A percentile compares a stretch with the other conserved stretches of the same genome.
These are phyloP conservation scores for Fremontodendron californicum DNA, from an alignment of 345 rosid species.

Conservation along the genomic window DNA sequence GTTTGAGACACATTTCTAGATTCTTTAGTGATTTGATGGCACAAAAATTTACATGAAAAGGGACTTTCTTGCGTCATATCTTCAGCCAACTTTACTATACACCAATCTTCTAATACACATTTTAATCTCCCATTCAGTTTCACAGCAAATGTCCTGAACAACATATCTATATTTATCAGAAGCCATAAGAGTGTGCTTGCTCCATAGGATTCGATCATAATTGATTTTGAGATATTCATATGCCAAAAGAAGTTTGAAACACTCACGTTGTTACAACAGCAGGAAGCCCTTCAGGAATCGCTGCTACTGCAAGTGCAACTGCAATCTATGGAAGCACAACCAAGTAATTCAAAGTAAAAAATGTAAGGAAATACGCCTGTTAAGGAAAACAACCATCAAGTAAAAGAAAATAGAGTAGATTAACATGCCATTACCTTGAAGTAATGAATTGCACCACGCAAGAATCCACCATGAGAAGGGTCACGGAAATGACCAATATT, in stretches of 20 bases:
- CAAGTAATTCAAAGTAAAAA: conserved; percentile 17
- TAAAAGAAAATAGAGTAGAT: neutral
- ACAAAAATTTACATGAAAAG: neutral
- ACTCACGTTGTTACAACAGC: conserved; percentile 99
- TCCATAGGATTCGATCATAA: neutral
- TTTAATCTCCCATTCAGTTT: conserved; percentile 7
- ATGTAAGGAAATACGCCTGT: neutral
- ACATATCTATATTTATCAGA: neutral
- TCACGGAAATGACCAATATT: conserved; percentile 96
- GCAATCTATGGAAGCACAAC: conserved; percentile 72
- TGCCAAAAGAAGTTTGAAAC: conserved; percentile 17
- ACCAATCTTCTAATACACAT: neutral
- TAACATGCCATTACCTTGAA: conserved; percentile 60
- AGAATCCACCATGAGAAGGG: conserved; percentile 94
- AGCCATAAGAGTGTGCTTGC: neutral
- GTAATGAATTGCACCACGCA: conserved; percentile 96
- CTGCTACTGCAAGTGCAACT: conserved; percentile 99
- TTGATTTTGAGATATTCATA: neutral
- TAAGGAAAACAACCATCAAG: neutral
- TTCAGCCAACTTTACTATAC: neutral
- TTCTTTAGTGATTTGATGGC: neutral
- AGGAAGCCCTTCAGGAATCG: conserved; percentile 99
- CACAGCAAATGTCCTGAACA: neutral
- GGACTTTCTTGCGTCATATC: neutral
- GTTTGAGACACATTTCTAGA: neutral